These are phyloP conservation scores for Rhizophagus sp. DNA, from an alignment of 192 early-diverging fungal species.

Conservation along the genomic window DNA sequence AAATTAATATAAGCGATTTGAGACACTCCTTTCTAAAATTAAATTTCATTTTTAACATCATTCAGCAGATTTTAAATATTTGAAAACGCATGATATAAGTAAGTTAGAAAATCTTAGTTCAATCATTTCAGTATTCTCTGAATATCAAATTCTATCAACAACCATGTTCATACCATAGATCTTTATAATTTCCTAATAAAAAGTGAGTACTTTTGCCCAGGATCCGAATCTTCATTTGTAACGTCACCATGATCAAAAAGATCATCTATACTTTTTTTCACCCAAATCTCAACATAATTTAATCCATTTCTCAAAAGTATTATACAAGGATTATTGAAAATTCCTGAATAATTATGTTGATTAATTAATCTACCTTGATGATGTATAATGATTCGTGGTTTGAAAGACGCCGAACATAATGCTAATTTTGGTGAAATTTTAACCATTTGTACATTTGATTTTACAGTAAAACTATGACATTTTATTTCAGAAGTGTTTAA, in stretches of 20 bases:
- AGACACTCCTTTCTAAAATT: neutral
- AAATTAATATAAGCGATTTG: neutral
- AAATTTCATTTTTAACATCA: too few relatives aligned
- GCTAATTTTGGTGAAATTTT: neutral
- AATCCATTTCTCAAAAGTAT: neutral
- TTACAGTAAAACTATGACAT: neutral
- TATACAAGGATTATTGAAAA: neutral
- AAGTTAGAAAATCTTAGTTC: neutral
- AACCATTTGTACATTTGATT: neutral
- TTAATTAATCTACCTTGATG: neutral
- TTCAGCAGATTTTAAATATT: too few relatives aligned
- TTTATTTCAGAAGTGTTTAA: neutral
- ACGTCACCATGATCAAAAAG: neutral
- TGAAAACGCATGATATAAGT: neutral
- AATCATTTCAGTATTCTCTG: neutral
- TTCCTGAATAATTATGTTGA: neutral
- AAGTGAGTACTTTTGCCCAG: neutral
- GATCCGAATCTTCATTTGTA: neutral
- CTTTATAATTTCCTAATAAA: neutral
- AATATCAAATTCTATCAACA: neutral
- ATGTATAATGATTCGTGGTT: neutral
- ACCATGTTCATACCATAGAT: neutral
- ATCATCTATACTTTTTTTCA: neutral
- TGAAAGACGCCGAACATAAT: neutral
- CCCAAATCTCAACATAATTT: neutral